Evolutionary conservation across 1,284 basidiomycete genomes (phyloP).

Genomic region (Volvariella volvacea): DNA sequence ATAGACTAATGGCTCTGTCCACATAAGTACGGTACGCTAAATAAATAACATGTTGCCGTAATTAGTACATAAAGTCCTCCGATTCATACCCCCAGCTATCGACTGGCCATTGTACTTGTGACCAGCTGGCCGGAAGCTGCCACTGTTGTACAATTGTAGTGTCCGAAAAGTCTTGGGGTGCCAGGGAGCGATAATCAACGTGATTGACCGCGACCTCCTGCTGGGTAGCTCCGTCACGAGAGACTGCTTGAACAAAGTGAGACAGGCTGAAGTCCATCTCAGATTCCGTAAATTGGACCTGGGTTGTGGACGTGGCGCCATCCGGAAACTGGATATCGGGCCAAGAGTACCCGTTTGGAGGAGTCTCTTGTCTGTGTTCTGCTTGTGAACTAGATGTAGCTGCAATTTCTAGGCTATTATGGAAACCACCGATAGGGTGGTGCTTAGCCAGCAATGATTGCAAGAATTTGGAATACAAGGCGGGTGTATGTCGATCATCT

Average conservation of each 20-base stretch:
- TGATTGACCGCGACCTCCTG: too few species aligned
- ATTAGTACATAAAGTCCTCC: too few species aligned
- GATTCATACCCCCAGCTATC: too few species aligned
- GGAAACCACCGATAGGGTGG: not conserved
- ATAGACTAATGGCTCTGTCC: too few species aligned
- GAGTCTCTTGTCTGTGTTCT: conserved; percentile 17
- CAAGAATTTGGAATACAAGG: conserved; percentile 47
- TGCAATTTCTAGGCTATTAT: conserved; percentile 8
- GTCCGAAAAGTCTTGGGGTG: too few species aligned
- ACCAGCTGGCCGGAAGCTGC: too few species aligned
- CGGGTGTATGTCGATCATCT: conserved; percentile 43
- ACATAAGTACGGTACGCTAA: too few species aligned
- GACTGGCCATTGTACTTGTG: too few species aligned
- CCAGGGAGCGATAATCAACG: too few species aligned
- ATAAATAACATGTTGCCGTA: too few species aligned
- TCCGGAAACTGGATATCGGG: conserved; percentile 25
- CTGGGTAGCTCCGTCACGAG: conserved; percentile 1
- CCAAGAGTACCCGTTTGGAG: conserved; percentile 28
- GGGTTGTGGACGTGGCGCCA: too few species aligned
- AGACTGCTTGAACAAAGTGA: conserved; percentile 33
- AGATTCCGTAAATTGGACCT: not conserved
- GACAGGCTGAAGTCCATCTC: conserved; percentile 37
- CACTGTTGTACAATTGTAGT: too few species aligned
- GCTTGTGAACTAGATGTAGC: conserved; percentile 10
- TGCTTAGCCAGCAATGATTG: conserved; percentile 38